Evolutionary conservation across 148 eudicot species (phyloP), one percentile per base, ranked within the genome.

Genomic region (Pharnaceum exiguum): DNA sequence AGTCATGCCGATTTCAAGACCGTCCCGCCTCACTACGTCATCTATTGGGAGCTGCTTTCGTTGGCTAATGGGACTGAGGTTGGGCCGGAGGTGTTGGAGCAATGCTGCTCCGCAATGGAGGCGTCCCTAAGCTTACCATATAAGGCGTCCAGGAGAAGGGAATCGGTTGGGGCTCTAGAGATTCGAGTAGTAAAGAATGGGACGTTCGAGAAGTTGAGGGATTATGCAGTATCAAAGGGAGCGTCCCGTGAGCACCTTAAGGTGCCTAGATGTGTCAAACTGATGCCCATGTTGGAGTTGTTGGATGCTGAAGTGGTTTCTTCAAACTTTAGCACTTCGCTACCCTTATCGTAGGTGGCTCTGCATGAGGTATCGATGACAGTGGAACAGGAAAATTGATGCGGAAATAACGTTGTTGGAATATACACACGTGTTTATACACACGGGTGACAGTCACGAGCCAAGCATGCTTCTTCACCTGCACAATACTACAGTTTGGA

Each of bases 211-310:
- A 71, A 73, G 62, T 15, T 79, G 12, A 73, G 63, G 74, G 81
- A 79, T 30, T 59, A 76, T 9, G 84, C 78, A 5, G 62, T 79
- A 12, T 59, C 71, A 0, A 73, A 55, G 52, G 84, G 84, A 0
- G 81, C 84, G 5, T 76, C 76, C 12, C 54, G 73, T 16, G 70
- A 67, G 40, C 84, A 79, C 35, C 73, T 72, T n/a, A 79, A 79
- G 66, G 69, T 53, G 11, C 81, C 84, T 6, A 69, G 84, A 39
- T 79, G 81, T 23, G 84, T 73, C 19, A 73, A 31, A 28, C 55
- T 37, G 31, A 3, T 48, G 23, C 78, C 84, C 12, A 67, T 73
- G 15, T 38, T 63, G 51, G 84, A 79, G 51, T 40, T 76, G 8
- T 44, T 79, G 5, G 62, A 76, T 50, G 59, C 75, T 3, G 50